Percentiles rank a stretch among this genome's conserved stretches.
These are phyloP conservation scores for Coriaria nepalensis DNA, from an alignment of 306 rosid genomes.

Conservation along the genomic window DNA sequence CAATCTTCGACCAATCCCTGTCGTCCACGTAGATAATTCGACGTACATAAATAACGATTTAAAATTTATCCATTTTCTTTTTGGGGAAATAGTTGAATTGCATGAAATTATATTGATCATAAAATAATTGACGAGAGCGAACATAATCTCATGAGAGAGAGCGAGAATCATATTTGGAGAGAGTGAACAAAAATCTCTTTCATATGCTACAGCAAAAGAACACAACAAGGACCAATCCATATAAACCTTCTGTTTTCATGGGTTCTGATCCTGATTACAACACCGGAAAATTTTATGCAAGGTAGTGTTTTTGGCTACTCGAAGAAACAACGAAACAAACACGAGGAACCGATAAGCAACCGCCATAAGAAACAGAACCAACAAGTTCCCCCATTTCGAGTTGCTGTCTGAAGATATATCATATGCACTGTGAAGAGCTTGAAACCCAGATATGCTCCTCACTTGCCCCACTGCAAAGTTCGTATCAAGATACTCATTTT, in stretches of 20 bases:
- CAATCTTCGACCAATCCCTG: too few relatives aligned
- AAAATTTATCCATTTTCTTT: too few relatives aligned
- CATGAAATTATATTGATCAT: too few relatives aligned
- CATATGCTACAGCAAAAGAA: too few relatives aligned
- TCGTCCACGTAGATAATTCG: too few relatives aligned
- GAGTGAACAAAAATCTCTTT: too few relatives aligned
- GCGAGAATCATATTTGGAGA: background rate
- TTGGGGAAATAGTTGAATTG: too few relatives aligned
- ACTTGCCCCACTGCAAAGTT: conserved; percentile 91
- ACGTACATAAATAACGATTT: too few relatives aligned
- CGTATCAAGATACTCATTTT: conserved; percentile 81
- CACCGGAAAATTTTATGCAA: conserved; percentile 35
- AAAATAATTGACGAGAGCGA: too few relatives aligned
- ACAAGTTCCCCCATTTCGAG: conserved; percentile 82
- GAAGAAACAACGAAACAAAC: conserved; percentile 40
- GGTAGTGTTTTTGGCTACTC: conserved; percentile 29
- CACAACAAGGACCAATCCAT: too few relatives aligned
- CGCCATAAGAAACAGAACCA: conserved; percentile 84
- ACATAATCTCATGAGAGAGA: too few relatives aligned
- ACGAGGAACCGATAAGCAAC: conserved; percentile 57
- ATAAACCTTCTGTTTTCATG: conserved; percentile 12
- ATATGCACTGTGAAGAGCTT: conserved; percentile 71
- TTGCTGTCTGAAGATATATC: conserved; percentile 47
- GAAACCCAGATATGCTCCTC: conserved; percentile 80
- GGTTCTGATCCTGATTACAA: conserved; percentile 33